A percentile compares a stretch with the other conserved stretches of the same genome.
These are phyloP conservation scores for Xanthoconium stramineum DNA, from an alignment of 768 basidiomycete genomes.

Conservation along the genomic window DNA sequence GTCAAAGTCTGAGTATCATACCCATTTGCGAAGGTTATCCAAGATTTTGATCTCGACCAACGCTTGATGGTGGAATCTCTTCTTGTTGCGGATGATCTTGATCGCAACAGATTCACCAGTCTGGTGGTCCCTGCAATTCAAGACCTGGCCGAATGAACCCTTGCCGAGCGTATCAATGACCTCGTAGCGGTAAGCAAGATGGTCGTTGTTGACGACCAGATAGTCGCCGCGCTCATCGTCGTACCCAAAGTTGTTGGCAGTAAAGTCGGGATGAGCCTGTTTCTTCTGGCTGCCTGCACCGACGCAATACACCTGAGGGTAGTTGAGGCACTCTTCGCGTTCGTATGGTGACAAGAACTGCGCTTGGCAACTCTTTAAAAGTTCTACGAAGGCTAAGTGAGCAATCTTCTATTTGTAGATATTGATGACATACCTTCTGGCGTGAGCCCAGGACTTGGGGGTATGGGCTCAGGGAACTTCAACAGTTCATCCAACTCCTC, in stretches of 20 bases:
- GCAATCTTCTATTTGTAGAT: neutral
- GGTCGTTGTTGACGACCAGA: constrained; percentile 83
- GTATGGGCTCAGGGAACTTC: constrained; percentile 87
- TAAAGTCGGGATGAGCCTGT: constrained; percentile 63
- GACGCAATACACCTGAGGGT: constrained; percentile 75
- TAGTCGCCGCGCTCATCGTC: constrained; percentile 99
- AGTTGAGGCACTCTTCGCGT: constrained; percentile 87
- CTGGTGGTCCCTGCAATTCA: constrained; percentile 92
- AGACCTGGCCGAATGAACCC: constrained; percentile 96
- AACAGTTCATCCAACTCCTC: constrained; percentile 86
- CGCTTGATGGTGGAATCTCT: constrained; percentile 97
- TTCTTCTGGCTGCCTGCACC: constrained; percentile 85
- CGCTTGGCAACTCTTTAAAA: constrained; percentile 63
- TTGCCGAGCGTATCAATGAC: constrained; percentile 90
- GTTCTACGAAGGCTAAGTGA: constrained; percentile 38
- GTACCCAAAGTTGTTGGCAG: constrained; percentile 88
- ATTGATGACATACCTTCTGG: constrained; percentile 59
- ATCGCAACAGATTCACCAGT: constrained; percentile 96
- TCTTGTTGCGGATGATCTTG: constrained; percentile 99
- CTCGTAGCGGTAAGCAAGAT: constrained; percentile 98
- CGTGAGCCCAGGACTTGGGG: constrained; percentile 61
- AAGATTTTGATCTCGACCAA: constrained; percentile 99
- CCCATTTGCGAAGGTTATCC: constrained; percentile 97
- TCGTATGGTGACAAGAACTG: constrained; percentile 85
- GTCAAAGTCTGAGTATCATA: constrained; percentile 36